Conservation (phyloP, 306 rosid species). For the Prinsepia uniflora region DNA sequence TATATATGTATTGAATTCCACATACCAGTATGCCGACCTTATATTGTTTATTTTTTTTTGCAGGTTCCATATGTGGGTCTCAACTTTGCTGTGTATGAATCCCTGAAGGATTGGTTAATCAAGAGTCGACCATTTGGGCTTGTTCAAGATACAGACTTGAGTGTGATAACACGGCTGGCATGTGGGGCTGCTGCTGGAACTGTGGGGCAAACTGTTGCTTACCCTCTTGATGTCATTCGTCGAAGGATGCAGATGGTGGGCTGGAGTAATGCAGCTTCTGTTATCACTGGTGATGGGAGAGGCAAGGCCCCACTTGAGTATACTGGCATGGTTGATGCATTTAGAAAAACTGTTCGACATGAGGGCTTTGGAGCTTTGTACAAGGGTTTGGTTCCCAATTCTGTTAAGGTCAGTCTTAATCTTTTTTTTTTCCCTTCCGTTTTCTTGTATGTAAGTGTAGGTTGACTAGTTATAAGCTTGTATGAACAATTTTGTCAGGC, state of each 20-base stretch:
- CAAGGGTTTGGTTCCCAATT: constrained; percentile 98
- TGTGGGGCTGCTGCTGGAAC: constrained; percentile 99
- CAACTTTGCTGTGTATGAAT: constrained; percentile 95
- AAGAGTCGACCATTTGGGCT: constrained; percentile 70
- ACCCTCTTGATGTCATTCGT: constrained; percentile 98
- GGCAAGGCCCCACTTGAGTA: constrained; percentile 68
- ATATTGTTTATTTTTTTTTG: constrained; percentile 17
- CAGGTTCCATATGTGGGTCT: constrained; percentile 98
- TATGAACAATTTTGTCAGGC: neutral
- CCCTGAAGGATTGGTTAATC: constrained; percentile 83
- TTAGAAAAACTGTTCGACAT: constrained; percentile 85
- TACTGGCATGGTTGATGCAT: constrained; percentile 93
- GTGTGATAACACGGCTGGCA: constrained; percentile 84
- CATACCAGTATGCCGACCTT: constrained; percentile 9
- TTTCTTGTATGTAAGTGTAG: neutral
- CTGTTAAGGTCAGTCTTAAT: constrained; percentile 73
- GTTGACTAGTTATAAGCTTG: neutral
- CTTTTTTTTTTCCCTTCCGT: neutral
- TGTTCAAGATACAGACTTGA: constrained; percentile 65
- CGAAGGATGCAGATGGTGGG: constrained; percentile 99
- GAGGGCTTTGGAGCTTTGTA: constrained; percentile 96
- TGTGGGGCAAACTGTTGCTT: constrained; percentile 94
- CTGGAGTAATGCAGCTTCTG: constrained; percentile 90
- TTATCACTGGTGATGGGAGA: constrained; percentile 83
- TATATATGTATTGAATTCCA: neutral